A percentile compares a stretch with the other conserved stretches of the same genome.
Evolutionary conservation across 1,284 basidiomycete genomes (phyloP).

Genomic region (Uromyces viciae-fabae): DNA sequence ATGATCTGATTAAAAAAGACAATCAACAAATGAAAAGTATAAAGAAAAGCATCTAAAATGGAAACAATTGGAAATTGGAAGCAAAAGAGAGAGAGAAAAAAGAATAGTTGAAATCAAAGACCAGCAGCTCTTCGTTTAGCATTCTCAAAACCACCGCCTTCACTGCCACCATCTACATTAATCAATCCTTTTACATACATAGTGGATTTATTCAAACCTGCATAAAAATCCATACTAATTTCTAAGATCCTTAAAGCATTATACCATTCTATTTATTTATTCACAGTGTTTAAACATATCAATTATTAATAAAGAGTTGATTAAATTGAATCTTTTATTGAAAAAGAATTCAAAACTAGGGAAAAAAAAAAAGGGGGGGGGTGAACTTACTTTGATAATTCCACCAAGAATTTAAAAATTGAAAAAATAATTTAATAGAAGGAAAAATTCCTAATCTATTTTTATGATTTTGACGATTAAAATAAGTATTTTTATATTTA

Average conservation of each 20-base stretch:
- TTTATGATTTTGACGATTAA: background rate
- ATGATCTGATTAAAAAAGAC: no score
- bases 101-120: no score
- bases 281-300: slow-evolving; percentile 50
- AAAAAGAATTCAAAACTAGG: slow-evolving; percentile 55
- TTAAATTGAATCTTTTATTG: slow-evolving; percentile 57
- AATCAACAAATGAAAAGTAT: no score
- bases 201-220: slow-evolving; percentile 61
- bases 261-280: slow-evolving; percentile 28
- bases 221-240: slow-evolving; percentile 66
- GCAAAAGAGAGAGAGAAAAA: no score
- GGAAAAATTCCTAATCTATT: slow-evolving; percentile 6
- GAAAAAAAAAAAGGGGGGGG: slow-evolving; percentile 36
- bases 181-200: slow-evolving; percentile 68
- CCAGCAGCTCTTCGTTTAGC: slow-evolving; percentile 11
- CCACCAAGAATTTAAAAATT: slow-evolving; percentile 68
- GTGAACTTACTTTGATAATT: slow-evolving; percentile 54
- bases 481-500: slow-evolving; percentile 20
- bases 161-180: background rate
- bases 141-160: background rate
- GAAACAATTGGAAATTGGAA: no score
- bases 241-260: slow-evolving; percentile 58
- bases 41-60: no score
- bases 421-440: slow-evolving; percentile 59
- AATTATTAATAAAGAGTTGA: slow-evolving; percentile 54